phyloP scores from a whole-genome alignment of 1,284 basidiomycete genomes.

The Apiotrichum montevideense region DNA sequence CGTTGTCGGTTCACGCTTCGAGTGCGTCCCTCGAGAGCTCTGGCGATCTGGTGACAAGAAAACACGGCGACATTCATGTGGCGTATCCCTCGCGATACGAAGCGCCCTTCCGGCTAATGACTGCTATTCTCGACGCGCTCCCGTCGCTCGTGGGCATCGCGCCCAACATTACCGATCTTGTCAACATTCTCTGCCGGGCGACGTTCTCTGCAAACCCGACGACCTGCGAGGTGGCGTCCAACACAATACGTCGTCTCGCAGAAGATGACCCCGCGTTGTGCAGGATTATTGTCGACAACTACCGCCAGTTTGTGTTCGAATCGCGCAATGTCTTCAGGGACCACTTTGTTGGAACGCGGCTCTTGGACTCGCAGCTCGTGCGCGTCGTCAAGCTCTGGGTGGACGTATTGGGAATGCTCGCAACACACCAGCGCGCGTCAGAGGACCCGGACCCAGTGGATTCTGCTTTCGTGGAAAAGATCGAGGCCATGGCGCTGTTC shows the following conservation, averaged over 20 bases:
- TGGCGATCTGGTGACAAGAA: slow-evolving; percentile 36
- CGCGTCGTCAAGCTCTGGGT: slow-evolving; percentile 67
- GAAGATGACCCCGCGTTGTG: slow-evolving; percentile 56
- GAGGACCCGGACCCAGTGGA: slow-evolving; percentile 27
- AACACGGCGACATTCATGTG: slow-evolving; percentile 63
- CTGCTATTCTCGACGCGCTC: slow-evolving; percentile 76
- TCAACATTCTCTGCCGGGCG: slow-evolving; percentile 74
- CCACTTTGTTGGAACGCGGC: slow-evolving; percentile 55
- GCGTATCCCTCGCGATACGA: slow-evolving; percentile 63
- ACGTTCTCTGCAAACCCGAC: slow-evolving; percentile 76
- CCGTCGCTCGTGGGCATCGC: slow-evolving; percentile 64
- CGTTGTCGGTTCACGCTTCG: slow-evolving; percentile 56
- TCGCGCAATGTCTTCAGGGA: slow-evolving; percentile 64
- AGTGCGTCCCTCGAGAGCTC: slow-evolving; percentile 47
- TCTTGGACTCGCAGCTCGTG: slow-evolving; percentile 58
- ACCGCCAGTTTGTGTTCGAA: slow-evolving; percentile 71
- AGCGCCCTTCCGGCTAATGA: slow-evolving; percentile 66
- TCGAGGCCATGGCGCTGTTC: slow-evolving; percentile 71
- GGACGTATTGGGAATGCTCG: slow-evolving; percentile 66
- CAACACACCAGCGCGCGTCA: slow-evolving; percentile 48
- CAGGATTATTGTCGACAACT: slow-evolving; percentile 61
- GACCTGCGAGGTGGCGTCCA: slow-evolving; percentile 63
- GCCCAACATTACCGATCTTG: slow-evolving; percentile 46
- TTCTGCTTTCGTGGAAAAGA: slow-evolving; percentile 47
- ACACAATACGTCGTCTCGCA: slow-evolving; percentile 69